Evolutionary conservation across 768 basidiomycete genomes (phyloP), one percentile per base, ranked within the genome.

Genomic region (Chlorophyllum brunneum): DNA sequence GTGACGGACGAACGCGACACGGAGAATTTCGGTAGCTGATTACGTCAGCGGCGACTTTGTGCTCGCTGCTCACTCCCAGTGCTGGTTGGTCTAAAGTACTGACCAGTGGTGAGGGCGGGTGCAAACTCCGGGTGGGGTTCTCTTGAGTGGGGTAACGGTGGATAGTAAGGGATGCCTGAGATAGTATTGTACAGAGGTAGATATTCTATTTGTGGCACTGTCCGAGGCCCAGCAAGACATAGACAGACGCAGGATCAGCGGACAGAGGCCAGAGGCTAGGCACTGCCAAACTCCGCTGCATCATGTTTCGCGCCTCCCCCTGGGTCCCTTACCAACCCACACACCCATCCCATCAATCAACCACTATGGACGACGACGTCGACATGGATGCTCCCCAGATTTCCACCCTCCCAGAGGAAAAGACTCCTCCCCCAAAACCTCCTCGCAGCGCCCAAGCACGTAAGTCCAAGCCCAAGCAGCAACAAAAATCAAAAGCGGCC

Each of bases 381-480:
- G 75, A 79, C 58, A 88, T 90, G 86, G 89, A 90, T 33, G 86
- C 88, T 29, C 89, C 89, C 31, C 83, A 83, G 58, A 91, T 92
- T 49, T 91, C 88, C 22, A 91, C 84, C 24, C 78, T 91, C 29
- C 75, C 73, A 29, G 86, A 89, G 42, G 88, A 90, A 54, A 77
- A 78, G 9, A 79, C 79, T n/a, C 86, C 87, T 43, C 83, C 88
- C 13, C 85, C 84, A 3, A 58, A 51, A 37, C 13, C 55, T 5
- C 44, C 36, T 27, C 39, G 47, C 31, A 57, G 44, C 23, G 45
- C 37, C 46, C n/a, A n/a, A n/a, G n/a, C n/a, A n/a, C n/a, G n/a
- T n/a, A 43, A 41, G 33, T 29, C 47, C 37, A 55, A 62, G 48
- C 65, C 69, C 7, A 58, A 65, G 46, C 57, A 66, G 46, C 48